Percentiles rank a stretch among this genome's conserved stretches.
Evolutionary conservation across 192 early-diverging fungal species (phyloP).

Genomic region (Chytriomyces hyalinus): DNA sequence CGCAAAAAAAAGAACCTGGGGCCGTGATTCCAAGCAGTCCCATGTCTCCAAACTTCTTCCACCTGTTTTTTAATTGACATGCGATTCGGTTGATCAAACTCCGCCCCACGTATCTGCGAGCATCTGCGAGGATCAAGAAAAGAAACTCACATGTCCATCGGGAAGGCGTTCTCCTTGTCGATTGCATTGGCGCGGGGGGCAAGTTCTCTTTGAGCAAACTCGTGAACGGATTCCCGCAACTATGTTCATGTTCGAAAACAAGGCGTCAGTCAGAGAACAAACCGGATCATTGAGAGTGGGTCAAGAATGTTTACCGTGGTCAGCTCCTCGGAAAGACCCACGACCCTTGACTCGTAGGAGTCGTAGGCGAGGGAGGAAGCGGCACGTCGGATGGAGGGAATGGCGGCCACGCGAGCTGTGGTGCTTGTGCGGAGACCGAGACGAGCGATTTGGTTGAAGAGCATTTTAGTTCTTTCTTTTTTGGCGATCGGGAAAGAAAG

Average conservation of each 20-base stretch:
- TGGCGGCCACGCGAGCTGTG: neutral
- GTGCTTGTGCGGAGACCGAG: neutral
- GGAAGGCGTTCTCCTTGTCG: constrained; percentile 86
- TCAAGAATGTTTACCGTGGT: constrained; percentile 53
- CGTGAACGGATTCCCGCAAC: constrained; percentile 75
- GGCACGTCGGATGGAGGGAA: constrained; percentile 1
- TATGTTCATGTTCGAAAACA: constrained; percentile 26
- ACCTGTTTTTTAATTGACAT: constrained; percentile 75
- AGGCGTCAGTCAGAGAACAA: neutral
- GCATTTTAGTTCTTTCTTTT: neutral
- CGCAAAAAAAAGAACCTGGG: constrained; percentile 46
- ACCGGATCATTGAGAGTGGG: neutral
- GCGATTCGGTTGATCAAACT: neutral
- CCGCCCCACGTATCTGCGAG: neutral
- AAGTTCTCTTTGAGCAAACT: constrained; percentile 83
- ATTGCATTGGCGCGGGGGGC: constrained; percentile 79
- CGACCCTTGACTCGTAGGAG: constrained; percentile 76
- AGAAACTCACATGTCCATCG: constrained; percentile 57
- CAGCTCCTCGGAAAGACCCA: constrained; percentile 77
- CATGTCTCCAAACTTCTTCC: constrained; percentile 96
- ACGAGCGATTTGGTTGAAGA: neutral
- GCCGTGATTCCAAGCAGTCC: constrained; percentile 92
- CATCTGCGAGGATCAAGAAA: too few relatives aligned
- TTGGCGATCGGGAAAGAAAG: too few relatives aligned
- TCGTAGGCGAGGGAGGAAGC: constrained; percentile 40